Evolutionary conservation across 192 early-diverging fungal species (phyloP).

Genomic region (Obelidium mucronatum): DNA sequence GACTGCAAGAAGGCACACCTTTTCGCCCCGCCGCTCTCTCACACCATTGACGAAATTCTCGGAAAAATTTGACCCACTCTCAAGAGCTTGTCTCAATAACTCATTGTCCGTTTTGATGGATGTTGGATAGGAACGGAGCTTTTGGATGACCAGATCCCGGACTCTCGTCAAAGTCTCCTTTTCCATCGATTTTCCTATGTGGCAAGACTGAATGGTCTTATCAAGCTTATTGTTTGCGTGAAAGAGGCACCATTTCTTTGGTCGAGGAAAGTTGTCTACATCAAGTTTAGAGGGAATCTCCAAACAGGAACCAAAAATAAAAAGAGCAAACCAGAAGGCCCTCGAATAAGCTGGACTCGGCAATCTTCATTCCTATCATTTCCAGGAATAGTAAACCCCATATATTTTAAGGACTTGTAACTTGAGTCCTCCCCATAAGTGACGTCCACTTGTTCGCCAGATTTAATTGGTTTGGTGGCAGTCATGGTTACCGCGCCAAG

Average conservation of each 20-base stretch:
- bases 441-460: slow-evolving; percentile 23
- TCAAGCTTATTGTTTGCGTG: slow-evolving; percentile 9
- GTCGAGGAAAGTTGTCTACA: background rate
- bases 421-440: slow-evolving; percentile 19
- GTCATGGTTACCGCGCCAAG: slow-evolving; percentile 28
- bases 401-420: slow-evolving; percentile 28
- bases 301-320: background rate
- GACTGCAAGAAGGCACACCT: background rate
- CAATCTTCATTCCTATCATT: slow-evolving; percentile 30
- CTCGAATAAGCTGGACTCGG: slow-evolving; percentile 5
- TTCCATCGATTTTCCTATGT: slow-evolving; percentile 3
- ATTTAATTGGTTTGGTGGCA: slow-evolving; percentile 12
- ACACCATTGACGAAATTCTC: slow-evolving; percentile 12
- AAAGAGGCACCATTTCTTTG: slow-evolving; percentile 12
- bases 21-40: slow-evolving; percentile 9
- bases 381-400: slow-evolving; percentile 21
- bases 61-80: background rate
- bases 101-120: slow-evolving; percentile 12
- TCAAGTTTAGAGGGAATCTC: background rate
- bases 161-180: background rate
- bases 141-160: background rate
- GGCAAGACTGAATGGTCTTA: slow-evolving; percentile 5
- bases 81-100: background rate
- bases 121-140: background rate
- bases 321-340: background rate